These are phyloP conservation scores for Iberis pinnata DNA, from an alignment of 345 rosid species.

Conservation along the genomic window DNA sequence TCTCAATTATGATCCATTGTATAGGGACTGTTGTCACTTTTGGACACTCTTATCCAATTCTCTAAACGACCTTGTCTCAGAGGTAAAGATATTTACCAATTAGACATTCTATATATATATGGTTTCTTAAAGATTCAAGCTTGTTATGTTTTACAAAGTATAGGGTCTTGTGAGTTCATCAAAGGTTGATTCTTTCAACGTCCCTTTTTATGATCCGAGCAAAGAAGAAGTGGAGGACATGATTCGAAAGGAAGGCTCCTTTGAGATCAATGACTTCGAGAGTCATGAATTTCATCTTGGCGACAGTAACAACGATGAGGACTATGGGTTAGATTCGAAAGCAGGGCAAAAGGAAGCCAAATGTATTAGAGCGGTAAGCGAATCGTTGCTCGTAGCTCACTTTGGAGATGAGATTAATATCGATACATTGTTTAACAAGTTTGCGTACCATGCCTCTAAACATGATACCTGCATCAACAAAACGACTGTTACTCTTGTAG, in stretches of 20 bases:
- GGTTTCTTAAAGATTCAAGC: no score
- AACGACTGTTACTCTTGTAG: no score
- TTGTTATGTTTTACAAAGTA: no score
- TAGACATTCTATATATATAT: no score
- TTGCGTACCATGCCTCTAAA: no score
- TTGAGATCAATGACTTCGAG: constrained; percentile 27
- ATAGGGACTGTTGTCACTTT: constrained; percentile 28
- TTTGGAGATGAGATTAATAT: no score
- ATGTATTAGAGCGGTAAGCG: constrained; percentile 13
- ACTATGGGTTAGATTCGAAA: no score
- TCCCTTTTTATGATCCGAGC: constrained; percentile 33
- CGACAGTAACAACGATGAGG: background rate
- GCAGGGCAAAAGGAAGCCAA: constrained; percentile 27
- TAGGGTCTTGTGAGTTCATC: constrained; percentile 36
- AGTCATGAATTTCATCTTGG: constrained; percentile 19
- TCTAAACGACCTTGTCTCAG: constrained; percentile 21
- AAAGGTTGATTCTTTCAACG: constrained; percentile 36
- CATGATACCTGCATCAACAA: no score
- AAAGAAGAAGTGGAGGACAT: constrained; percentile 26
- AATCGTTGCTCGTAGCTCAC: no score
- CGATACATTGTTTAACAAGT: no score
- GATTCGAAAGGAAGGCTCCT: constrained; percentile 34
- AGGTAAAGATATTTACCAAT: constrained; percentile 9
- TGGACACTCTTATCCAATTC: constrained; percentile 28
- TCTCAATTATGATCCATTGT: constrained; percentile 14